Percentiles rank a stretch among this genome's conserved stretches.
Evolutionary conservation across 1,284 basidiomycete genomes (phyloP).

Genomic region (Pascua sp.): DNA sequence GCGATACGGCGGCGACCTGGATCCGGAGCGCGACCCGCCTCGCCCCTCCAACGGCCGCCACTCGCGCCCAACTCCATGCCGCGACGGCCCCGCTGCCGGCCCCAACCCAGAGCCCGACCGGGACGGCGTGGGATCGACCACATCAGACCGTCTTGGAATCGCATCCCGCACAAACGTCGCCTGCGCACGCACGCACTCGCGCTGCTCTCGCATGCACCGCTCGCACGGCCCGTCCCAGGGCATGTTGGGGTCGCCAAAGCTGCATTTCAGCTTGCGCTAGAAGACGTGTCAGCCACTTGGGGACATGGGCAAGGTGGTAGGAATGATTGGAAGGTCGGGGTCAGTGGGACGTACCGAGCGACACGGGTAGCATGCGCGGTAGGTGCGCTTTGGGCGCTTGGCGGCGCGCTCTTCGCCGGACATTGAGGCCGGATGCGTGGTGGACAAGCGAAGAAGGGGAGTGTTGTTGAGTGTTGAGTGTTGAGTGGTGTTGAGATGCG

Average conservation of each 20-base stretch:
- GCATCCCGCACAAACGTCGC: constrained; percentile 6
- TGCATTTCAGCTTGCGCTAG: constrained; percentile 20
- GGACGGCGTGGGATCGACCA: too few species aligned
- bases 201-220: constrained; percentile 14
- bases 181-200: constrained; percentile 12
- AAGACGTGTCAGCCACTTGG: not conserved
- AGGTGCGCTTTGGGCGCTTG: constrained; percentile 13
- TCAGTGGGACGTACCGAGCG: not conserved
- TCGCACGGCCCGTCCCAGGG: constrained; percentile 19
- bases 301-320: too few species aligned
- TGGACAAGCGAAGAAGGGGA: too few species aligned
- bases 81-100: too few species aligned
- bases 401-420: not conserved
- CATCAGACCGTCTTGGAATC: not conserved
- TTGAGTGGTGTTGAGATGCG: too few species aligned
- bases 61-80: too few species aligned
- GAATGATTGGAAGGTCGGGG: not conserved
- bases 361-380: constrained; percentile 14
- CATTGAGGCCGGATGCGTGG: not conserved
- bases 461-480: too few species aligned
- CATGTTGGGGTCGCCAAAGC: constrained; percentile 15
- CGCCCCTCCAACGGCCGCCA: too few species aligned
- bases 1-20: too few species aligned
- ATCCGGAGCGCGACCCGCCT: too few species aligned
- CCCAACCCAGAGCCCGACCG: too few species aligned